Percentiles rank a stretch among this genome's conserved stretches.
These are phyloP conservation scores for Phytophthora melonis DNA, from an alignment of 352 stramenopile genomes.

Conservation along the genomic window DNA sequence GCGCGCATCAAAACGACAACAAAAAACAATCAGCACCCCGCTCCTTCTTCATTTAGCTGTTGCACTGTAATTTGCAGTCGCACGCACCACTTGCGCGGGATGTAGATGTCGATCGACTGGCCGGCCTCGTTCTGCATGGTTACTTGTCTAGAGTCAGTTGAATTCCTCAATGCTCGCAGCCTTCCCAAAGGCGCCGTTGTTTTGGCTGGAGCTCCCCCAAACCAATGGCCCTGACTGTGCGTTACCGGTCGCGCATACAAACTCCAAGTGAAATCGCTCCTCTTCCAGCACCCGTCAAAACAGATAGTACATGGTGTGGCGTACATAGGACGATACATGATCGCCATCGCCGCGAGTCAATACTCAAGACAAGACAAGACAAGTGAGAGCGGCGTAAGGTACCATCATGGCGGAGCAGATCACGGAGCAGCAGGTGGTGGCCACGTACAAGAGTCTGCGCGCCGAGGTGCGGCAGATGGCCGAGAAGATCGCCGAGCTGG, in stretches of 20 bases:
- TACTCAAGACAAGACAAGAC: slow-evolving; percentile 18
- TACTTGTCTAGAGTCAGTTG: slow-evolving; percentile 67
- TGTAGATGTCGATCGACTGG: slow-evolving; percentile 98
- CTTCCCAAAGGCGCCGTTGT: not conserved
- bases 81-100: slow-evolving; percentile 97
- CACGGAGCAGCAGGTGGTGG: slow-evolving; percentile 88
- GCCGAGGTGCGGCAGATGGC: slow-evolving; percentile 84
- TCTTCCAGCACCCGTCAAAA: slow-evolving; percentile 17
- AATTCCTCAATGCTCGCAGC: slow-evolving; percentile 55
- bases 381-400: slow-evolving; percentile 1
- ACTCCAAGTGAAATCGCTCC: slow-evolving; percentile 35
- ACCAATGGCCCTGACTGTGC: slow-evolving; percentile 87
- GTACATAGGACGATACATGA: slow-evolving; percentile 11
- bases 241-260: slow-evolving; percentile 80
- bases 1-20: slow-evolving; percentile 4
- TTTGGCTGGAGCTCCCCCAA: slow-evolving; percentile 32
- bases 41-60: not conserved
- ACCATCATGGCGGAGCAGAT: slow-evolving; percentile 62
- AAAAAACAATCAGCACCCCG: not conserved
- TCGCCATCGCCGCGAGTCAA: slow-evolving; percentile 1
- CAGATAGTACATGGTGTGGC: slow-evolving; percentile 14
- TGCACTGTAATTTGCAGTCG: not conserved
- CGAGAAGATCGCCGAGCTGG: slow-evolving; percentile 88
- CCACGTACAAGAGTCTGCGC: slow-evolving; percentile 89
- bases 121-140: slow-evolving; percentile 98